Evolutionary conservation across 192 early-diverging fungal genomes (phyloP).

Genomic region (Coemansia sp.): DNA sequence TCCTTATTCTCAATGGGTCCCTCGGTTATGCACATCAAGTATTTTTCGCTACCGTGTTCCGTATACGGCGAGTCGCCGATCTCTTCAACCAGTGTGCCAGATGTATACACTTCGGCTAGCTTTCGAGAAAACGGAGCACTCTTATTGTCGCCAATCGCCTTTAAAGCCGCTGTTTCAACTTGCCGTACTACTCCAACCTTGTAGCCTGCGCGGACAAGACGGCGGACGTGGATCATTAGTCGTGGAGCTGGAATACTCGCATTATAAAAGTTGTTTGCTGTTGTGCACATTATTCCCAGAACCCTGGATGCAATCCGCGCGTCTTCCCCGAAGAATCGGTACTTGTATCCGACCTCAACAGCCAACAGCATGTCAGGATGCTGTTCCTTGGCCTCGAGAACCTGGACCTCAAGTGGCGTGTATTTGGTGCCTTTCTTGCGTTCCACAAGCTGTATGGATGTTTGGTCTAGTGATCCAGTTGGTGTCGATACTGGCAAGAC

Average conservation of each 20-base stretch:
- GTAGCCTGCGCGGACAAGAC: constrained; percentile 77
- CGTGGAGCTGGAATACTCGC: constrained; percentile 80
- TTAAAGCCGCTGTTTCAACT: constrained; percentile 82
- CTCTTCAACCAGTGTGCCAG: constrained; percentile 88
- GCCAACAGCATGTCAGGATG: constrained; percentile 75
- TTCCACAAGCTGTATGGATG: constrained; percentile 42
- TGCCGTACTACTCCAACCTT: constrained; percentile 86
- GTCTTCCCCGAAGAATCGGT: constrained; percentile 87
- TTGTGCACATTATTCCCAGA: constrained; percentile 79
- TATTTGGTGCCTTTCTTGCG: constrained; percentile 49
- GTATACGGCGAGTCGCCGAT: constrained; percentile 73
- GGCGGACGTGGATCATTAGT: constrained; percentile 76
- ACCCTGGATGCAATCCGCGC: constrained; percentile 75
- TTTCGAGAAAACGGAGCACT: constrained; percentile 84
- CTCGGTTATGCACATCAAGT: constrained; percentile 86
- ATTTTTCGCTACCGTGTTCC: constrained; percentile 59
- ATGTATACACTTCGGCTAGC: constrained; percentile 78
- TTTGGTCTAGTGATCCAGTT: constrained; percentile 20
- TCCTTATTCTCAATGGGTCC: constrained; percentile 11
- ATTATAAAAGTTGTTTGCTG: constrained; percentile 75
- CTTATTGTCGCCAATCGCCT: constrained; percentile 65
- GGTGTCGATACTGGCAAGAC: too few species aligned
- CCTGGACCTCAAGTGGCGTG: constrained; percentile 85
- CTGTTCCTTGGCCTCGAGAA: constrained; percentile 67
- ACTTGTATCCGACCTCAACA: constrained; percentile 96